Base-by-base conservation (phyloP, 2,329 filamentous ascomycete species). In the Tolypocladium tundrense region DNA sequence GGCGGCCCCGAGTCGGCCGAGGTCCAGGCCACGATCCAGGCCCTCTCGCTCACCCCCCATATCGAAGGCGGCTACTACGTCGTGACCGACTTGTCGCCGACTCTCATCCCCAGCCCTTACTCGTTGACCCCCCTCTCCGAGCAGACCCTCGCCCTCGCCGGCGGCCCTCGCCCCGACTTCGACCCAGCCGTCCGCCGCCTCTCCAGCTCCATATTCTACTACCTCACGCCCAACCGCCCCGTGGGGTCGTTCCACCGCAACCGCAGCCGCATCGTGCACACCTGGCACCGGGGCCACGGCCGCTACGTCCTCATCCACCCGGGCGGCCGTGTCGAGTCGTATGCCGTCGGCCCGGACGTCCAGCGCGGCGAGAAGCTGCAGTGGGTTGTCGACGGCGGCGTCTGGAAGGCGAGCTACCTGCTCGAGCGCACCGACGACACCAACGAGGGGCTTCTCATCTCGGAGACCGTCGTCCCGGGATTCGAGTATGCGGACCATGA, bases 401-500 rank as follows among this genome's bases (percentile, higher is more conserved):
- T 84, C 68, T 89, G 80, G 67, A 89, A 88, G 71, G 81, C 80
- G 13, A 85, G 78, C 64, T 87, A 79, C 68, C 65, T 88, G 58
- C 68, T 87, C 39, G 63, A 69, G 50, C 37, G 42, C 14, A 1
- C 19, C 9, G 24, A 40, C 27, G 69, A 66, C 33, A 68, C 63
- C 42, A 74, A 72, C 42, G 75, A 74, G 21, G 82, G 82, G 0
- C 68, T 87, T 63, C 72, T 89, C 71, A 88, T 89, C 59, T 84
- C 80, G 53, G 85, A 89, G 74, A 87, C 83, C 0, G 85, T 87
- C 1, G 77, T 87, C 9, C 85, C 86, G 0, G 86, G 86, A 0
- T 88, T 88, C 64, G 85, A 88, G 65, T 87, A 77, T 63, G 76
- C 74, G 58, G 85, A 88, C 68, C 84, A 88, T 68, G 83, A 88